These are phyloP conservation scores for Boechera divaricarpa DNA, from an alignment of 345 rosid species.

Conservation along the genomic window DNA sequence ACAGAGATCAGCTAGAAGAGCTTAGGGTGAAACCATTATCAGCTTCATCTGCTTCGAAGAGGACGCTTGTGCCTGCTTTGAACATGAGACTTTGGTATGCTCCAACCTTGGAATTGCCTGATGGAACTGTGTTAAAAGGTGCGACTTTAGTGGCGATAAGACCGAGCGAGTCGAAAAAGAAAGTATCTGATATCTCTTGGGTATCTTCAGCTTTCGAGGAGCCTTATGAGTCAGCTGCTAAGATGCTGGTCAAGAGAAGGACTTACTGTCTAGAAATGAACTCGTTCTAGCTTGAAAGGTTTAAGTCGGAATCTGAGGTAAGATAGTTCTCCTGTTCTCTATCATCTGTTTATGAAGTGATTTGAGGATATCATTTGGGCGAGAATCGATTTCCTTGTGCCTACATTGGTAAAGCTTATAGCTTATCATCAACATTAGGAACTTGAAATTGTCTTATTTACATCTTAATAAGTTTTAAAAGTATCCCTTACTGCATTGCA, in stretches of 20 bases:
- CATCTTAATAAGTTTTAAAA: too few relatives aligned
- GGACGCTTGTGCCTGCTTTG: constrained; percentile 91
- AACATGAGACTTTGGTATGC: constrained; percentile 99
- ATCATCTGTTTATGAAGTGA: constrained; percentile 9
- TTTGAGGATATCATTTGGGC: background rate
- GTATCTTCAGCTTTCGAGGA: constrained; percentile 82
- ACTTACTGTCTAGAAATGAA: constrained; percentile 99
- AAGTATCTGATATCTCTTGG: constrained; percentile 76
- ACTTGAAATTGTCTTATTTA: too few relatives aligned
- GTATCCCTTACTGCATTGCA: too few relatives aligned
- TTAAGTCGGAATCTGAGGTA: constrained; percentile 44
- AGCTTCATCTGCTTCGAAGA: constrained; percentile 91
- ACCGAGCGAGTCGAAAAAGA: constrained; percentile 80
- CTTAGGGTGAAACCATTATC: constrained; percentile 87
- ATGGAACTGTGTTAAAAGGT: constrained; percentile 83
- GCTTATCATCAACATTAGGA: too few relatives aligned
- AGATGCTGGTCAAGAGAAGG: constrained; percentile 87
- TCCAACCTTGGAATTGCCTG: constrained; percentile 75
- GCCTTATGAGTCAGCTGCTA: constrained; percentile 85
- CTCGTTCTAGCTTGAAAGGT: constrained; percentile 62
- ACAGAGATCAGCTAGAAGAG: constrained; percentile 89
- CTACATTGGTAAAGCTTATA: too few relatives aligned
- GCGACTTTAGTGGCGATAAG: constrained; percentile 94
- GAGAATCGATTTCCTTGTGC: too few relatives aligned
- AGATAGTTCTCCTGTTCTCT: constrained; percentile 1